These are phyloP conservation scores for Dillenia suffruticosa DNA, from an alignment of 164 flowering plant species.

Conservation along the genomic window DNA sequence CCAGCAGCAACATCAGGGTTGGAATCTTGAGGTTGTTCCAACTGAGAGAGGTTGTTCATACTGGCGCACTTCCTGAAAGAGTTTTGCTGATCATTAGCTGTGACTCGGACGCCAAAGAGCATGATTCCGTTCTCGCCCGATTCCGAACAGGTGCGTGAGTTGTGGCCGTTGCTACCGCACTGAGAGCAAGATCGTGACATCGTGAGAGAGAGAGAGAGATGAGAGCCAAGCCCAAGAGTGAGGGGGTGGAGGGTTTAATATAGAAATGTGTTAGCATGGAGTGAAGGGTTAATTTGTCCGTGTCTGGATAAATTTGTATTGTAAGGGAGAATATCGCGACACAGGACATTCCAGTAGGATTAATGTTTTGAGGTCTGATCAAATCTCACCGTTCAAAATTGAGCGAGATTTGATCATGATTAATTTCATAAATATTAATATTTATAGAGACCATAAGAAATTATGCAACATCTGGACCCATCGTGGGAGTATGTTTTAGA, in stretches of 20 bases:
- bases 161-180: slow-evolving; percentile 64
- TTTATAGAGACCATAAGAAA: no score
- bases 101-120: slow-evolving; percentile 61
- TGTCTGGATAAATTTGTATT: no score
- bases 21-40: slow-evolving; percentile 37
- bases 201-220: neutral
- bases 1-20: slow-evolving; percentile 40
- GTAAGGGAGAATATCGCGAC: no score
- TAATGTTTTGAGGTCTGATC: no score
- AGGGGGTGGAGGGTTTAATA: neutral
- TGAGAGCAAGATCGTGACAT: slow-evolving; percentile 57
- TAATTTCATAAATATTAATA: no score
- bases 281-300: neutral
- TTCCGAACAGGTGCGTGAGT: slow-evolving; percentile 61
- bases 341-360: no score
- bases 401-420: no score
- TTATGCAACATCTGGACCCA: no score
- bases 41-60: slow-evolving; percentile 58
- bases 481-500: no score
- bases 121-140: slow-evolving; percentile 31
- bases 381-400: no score
- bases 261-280: neutral
- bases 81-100: slow-evolving; percentile 1
- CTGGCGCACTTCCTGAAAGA: slow-evolving; percentile 56
- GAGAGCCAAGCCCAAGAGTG: neutral